Evolutionary conservation across 2,329 filamentous ascomycete species (phyloP), one percentile per base, ranked within the genome.

Genomic region (Stagonosporopsis tanaceti): DNA sequence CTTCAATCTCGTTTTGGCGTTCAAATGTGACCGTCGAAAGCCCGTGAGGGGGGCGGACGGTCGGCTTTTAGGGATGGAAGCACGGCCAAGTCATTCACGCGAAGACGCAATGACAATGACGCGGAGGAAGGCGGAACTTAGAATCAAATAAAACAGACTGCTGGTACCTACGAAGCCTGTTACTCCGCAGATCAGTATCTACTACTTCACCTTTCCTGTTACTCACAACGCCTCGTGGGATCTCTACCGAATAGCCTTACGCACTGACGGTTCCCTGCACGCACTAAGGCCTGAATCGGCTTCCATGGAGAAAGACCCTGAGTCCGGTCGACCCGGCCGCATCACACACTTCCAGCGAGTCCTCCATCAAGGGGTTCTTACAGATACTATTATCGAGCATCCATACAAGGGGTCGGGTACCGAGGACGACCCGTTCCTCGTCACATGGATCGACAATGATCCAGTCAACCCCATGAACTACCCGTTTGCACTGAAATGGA

Each of bases 361-460:
- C 56, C 72, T 83, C 46, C 82, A 88, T 69, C 86, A 86, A 51
- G 81, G 82, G 25, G 83, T 83, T 41, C 76, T 90, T 47, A 87
- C 83, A 0, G 78, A 82, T 44, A 81, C 83, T 50, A 83, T 88
- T 8, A 74, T 87, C 42, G 77, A 83, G 47, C 79, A 85, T 72
- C 71, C 76, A 25, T 65, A 64, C 48, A 46, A 47, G n/a, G 63
- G 63, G 22, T 74, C 82, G 12, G 90, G 90, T 58, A 92, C 89
- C 2, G 72, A 80, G 8, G 85, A 89, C 40, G 85, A 88, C 38
- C 90, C 90, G 1, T 92, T 85, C 62, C 76, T 87, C 30, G 88
- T 92, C 62, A 84, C 86, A 53, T 93, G 88, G 77, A 82, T 91
- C 22, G 82, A 85, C 17, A 75, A 86, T 50, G 90, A 93, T 71